Evolutionary conservation across 2,329 filamentous ascomycete genomes (phyloP).

Genomic region (Calycina herbarum): DNA sequence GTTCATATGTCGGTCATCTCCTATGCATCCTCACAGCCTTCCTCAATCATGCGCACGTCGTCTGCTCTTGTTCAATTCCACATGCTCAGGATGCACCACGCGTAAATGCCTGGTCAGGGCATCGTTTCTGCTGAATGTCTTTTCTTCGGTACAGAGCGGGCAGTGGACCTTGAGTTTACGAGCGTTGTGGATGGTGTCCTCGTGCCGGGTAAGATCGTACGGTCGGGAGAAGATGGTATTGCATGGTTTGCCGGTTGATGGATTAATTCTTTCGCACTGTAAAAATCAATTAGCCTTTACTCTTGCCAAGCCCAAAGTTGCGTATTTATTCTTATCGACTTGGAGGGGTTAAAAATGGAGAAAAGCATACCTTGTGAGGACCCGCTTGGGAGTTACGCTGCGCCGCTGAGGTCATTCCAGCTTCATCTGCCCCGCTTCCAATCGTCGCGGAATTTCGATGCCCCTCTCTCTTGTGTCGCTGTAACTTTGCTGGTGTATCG

Average conservation of each 20-base stretch:
- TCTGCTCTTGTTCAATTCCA: conserved; percentile 68
- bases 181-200: conserved; percentile 95
- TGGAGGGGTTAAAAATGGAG: neutral
- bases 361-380: conserved; percentile 63
- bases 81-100: conserved; percentile 87
- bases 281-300: neutral
- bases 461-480: conserved; percentile 93
- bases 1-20: neutral
- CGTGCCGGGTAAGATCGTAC: conserved; percentile 94
- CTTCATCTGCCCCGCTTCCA: conserved; percentile 41
- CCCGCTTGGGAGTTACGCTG: conserved; percentile 84
- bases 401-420: conserved; percentile 51
- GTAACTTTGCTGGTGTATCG: conserved; percentile 79
- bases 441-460: conserved; percentile 72
- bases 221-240: conserved; percentile 92
- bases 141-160: conserved; percentile 90
- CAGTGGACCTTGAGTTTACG: conserved; percentile 94
- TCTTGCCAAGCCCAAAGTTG: neutral
- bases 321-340: neutral
- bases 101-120: conserved; percentile 92
- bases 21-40: neutral
- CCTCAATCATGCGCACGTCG: conserved; percentile 31
- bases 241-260: conserved; percentile 91
- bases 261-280: conserved; percentile 83
- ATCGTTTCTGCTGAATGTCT: conserved; percentile 94